Conservation (phyloP, 371 early-diverging fungal species). For the Rhizomucor pusillus region DNA sequence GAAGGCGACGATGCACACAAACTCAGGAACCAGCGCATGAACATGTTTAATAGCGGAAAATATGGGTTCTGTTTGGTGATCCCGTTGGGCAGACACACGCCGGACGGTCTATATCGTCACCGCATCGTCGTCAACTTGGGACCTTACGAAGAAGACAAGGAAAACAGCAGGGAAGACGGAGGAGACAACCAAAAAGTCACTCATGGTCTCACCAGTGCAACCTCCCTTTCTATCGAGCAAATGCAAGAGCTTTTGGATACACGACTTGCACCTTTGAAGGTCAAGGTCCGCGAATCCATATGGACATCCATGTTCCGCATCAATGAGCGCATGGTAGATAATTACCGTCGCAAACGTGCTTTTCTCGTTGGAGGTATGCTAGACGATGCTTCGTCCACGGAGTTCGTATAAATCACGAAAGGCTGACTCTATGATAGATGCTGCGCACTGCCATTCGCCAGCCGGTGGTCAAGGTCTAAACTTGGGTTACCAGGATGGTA, state of each 20-base stretch:
- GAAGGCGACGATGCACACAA: slow-evolving; percentile 7
- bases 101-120: slow-evolving; percentile 7
- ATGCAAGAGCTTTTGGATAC: slow-evolving; percentile 3
- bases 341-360: slow-evolving; percentile 27
- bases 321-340: slow-evolving; percentile 44
- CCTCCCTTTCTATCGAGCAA: background rate
- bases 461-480: slow-evolving; percentile 45
- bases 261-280: slow-evolving; percentile 6
- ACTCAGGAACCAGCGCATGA: slow-evolving; percentile 8
- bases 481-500: slow-evolving; percentile 43
- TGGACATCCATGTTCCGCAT: slow-evolving; percentile 33
- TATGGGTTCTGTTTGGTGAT: background rate
- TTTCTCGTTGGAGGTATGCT: slow-evolving; percentile 40
- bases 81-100: slow-evolving; percentile 2
- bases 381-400: no score
- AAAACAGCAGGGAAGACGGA: background rate
- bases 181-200: background rate
- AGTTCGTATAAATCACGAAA: no score
- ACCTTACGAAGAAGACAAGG: slow-evolving; percentile 8
- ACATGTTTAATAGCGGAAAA: slow-evolving; percentile 2
- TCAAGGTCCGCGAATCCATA: slow-evolving; percentile 5
- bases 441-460: slow-evolving; percentile 48
- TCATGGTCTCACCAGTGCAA: slow-evolving; percentile 3
- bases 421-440: slow-evolving; percentile 16
- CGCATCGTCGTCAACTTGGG: slow-evolving; percentile 9